Percentiles rank a stretch among this genome's conserved stretches.
Conservation (phyloP, 306 rosid species). For the Acacia melanoxylon region DNA sequence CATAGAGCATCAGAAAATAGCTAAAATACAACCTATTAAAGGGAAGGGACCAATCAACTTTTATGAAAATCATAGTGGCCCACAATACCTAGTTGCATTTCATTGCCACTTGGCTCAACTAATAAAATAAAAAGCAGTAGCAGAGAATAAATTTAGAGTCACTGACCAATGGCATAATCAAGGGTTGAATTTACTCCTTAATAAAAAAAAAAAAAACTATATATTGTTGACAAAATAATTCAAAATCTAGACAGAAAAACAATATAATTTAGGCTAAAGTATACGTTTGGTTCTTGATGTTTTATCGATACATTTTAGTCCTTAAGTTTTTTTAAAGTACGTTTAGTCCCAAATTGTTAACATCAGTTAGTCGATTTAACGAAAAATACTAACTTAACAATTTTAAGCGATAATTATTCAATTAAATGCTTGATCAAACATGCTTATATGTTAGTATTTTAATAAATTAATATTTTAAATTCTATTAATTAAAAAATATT, state of each 20-base stretch:
- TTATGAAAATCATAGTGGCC: constrained; percentile 46
- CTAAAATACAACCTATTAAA: constrained; percentile 33
- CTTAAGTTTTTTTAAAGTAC: too few relatives aligned
- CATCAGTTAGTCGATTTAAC: too few relatives aligned
- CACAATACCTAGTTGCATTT: constrained; percentile 41
- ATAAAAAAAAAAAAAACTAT: too few relatives aligned
- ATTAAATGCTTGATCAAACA: too few relatives aligned
- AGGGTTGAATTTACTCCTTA: constrained; percentile 17
- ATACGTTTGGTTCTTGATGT: too few relatives aligned
- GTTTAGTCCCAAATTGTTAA: too few relatives aligned
- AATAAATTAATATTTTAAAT: too few relatives aligned
- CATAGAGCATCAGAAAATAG: constrained; percentile 24
- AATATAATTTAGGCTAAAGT: constrained; percentile 15
- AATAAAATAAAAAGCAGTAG: not conserved
- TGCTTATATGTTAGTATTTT: too few relatives aligned
- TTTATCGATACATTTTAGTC: too few relatives aligned
- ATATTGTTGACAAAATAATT: constrained; percentile 3
- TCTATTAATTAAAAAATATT: too few relatives aligned
- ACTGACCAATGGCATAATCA: constrained; percentile 28
- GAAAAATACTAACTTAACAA: too few relatives aligned
- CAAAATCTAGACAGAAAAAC: constrained; percentile 18
- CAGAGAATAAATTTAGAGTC: constrained; percentile 12
- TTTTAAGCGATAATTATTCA: too few relatives aligned
- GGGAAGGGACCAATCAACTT: constrained; percentile 38
- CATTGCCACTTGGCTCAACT: constrained; percentile 27